Evolutionary conservation across 306 rosid species (phyloP), one percentile per base, ranked within the genome.

Genomic region (Pyrus communis): DNA sequence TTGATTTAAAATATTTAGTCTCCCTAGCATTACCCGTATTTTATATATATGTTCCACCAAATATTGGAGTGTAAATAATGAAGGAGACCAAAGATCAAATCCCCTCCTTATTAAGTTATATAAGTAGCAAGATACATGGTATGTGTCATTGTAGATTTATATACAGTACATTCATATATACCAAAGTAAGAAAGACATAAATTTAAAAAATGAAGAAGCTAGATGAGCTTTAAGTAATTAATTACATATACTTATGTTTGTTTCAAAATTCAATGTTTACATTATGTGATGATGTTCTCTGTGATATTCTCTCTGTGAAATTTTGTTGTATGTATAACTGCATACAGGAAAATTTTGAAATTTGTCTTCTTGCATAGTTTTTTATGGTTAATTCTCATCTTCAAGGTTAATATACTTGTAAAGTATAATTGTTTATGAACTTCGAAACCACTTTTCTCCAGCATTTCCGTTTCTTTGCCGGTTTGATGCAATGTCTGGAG

Each of bases 371-470:
- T 67, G 73, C 64, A 23, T 27, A 66, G 64, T 64, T 76, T 58
- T 73, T 76, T 64, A 55, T 59, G 25, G 30, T 15, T 21, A 45
- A n/a, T 23, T 46, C 65, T 63, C 80, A 68, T 69, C 55, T 78
- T 82, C 67, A 62, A 62, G 77, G 78, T 66, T 66, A 55, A 57
- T 66, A 77, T 61, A 11, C 63, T 27, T 66, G 65, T 73, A 74
- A 27, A 52, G 9, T 45, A 17, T 25, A 69, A 63, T 77, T 79
- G 83, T 84, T 83, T 85, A 82, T 78, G 76, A 79, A 78, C 82
- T 82, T 81, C 78, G 75, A 81, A 77, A 54, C 75, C 62, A 78
- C 83, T 69, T 83, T 81, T 83, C 80, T 76, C 83, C 69, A 69
- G 61, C 19, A 83, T 79, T 10, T 74, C 72, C 71, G 78, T 35